Base-by-base conservation (phyloP, 176 grass and related monocot genomes). In the Thinopyrum elongatum region DNA sequence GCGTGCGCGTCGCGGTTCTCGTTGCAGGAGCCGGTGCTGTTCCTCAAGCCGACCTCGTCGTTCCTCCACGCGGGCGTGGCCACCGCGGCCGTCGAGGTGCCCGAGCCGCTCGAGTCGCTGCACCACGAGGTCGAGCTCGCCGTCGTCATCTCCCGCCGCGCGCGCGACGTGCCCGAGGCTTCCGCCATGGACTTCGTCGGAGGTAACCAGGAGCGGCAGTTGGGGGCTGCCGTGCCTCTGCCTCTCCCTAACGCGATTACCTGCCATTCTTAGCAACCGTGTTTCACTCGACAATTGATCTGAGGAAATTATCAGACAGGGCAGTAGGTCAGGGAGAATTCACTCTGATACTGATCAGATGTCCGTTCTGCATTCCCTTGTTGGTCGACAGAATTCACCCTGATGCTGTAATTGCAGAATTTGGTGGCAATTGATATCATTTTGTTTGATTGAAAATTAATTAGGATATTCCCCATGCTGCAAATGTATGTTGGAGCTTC, bases 101-200 rank as follows among this genome's bases (percentile, higher is more conserved):
- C 97, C 0, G 88, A 99, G 64, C 87, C 92, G 59, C 89, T 96
- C 73, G 90, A 99, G 47, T 90, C 92, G 29, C 92, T 99, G 66
- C 90, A 94, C 82, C 94, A 99, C 59, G 94, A 99, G 88, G 97
- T 99, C 27, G 97, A 99, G 90, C 93, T 99, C 31, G 97, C 97
- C 70, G 92, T 98, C 81, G 80, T 99, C 76, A 96, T 96, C 49
- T 91, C 90, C 8, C 80, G 83, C 22, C 94, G 90, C 76, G 94
- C 88, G 55, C 92, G 94, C 68, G 92, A 95, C 7, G 88, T 96
- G 13, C 23, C 92, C 34, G 92, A 89, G 55, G 84, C 84, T 2
- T 71, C 90, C 33, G 97, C 94, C 39, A 99, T 99, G 97, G 97
- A 94, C 66, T 93, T 90, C 57, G 86, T 99, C 8, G 97, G 93